These are phyloP conservation scores for Cryptosporidium ubiquitum DNA, from an alignment of 169 alveolate genomes.

Conservation along the genomic window DNA sequence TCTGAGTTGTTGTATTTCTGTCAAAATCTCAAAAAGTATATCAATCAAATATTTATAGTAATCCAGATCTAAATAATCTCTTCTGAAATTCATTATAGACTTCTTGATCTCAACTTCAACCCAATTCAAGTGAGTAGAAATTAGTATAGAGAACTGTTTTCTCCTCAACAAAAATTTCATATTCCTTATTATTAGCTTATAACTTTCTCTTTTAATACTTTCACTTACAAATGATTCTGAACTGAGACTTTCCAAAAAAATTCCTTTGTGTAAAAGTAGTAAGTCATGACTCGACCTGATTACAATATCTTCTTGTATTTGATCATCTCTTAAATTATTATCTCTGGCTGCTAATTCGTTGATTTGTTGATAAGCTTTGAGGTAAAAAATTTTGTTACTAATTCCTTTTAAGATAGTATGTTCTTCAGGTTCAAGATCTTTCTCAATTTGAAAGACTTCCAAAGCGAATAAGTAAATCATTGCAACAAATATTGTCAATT, in stretches of 20 bases:
- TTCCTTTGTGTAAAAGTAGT: background rate
- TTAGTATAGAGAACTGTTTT: background rate
- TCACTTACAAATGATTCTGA: background rate
- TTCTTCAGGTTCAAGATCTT: background rate
- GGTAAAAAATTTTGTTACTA: background rate
- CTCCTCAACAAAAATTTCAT: background rate
- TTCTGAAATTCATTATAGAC: background rate
- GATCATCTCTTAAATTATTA: background rate
- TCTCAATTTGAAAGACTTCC: background rate
- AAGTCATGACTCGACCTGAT: background rate
- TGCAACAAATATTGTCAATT: background rate
- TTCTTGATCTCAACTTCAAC: conserved; percentile 31
- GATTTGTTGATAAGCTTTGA: conserved; percentile 1
- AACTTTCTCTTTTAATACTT: background rate
- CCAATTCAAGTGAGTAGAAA: conserved; percentile 21
- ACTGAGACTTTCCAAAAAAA: background rate
- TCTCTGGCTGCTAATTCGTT: background rate
- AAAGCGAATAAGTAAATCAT: background rate
- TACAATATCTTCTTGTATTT: background rate
- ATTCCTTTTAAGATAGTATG: background rate
- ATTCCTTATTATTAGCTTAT: background rate
- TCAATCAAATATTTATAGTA: background rate
- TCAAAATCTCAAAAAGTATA: background rate
- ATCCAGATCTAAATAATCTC: background rate
- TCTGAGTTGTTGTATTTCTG: background rate